A percentile compares a stretch with the other conserved stretches of the same genome.
Conservation (phyloP, 2,329 filamentous ascomycete species). For the Chaetomium globosum region DNA sequence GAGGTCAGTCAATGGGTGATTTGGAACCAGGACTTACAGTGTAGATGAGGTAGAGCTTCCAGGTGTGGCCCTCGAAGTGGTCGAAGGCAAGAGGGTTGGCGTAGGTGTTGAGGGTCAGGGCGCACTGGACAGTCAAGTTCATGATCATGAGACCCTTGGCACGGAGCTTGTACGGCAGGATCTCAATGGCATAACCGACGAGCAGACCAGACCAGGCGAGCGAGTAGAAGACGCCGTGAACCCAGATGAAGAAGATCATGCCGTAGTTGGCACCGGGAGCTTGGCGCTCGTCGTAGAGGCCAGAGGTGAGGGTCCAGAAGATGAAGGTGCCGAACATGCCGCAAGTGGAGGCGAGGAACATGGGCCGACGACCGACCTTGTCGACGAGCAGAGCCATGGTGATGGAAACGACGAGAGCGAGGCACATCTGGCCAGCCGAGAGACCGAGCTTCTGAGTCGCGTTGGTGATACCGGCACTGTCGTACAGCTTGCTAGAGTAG, state of each 20-base stretch:
- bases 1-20: too few relatives aligned
- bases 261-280: conserved; percentile 44
- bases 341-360: conserved; percentile 53
- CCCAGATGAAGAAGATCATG: conserved; percentile 50
- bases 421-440: conserved; percentile 53
- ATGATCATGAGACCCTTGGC: conserved; percentile 60
- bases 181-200: conserved; percentile 56
- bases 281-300: conserved; percentile 49
- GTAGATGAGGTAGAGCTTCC: conserved; percentile 62
- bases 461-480: conserved; percentile 54
- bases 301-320: conserved; percentile 53
- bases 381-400: conserved; percentile 57
- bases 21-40: conserved; percentile 45
- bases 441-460: conserved; percentile 51
- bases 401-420: conserved; percentile 57
- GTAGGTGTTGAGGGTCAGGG: conserved; percentile 57
- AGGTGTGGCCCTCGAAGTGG: conserved; percentile 49
- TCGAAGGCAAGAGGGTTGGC: conserved; percentile 59
- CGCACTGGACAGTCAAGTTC: conserved; percentile 59
- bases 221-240: conserved; percentile 52
- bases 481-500: conserved; percentile 58
- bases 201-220: conserved; percentile 61
- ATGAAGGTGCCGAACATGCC: conserved; percentile 54
- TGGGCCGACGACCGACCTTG: conserved; percentile 57
- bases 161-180: conserved; percentile 54